Evolutionary conservation across 768 basidiomycete genomes (phyloP), one percentile per base, ranked within the genome.

Genomic region (Xerocomellus amylosporus): DNA sequence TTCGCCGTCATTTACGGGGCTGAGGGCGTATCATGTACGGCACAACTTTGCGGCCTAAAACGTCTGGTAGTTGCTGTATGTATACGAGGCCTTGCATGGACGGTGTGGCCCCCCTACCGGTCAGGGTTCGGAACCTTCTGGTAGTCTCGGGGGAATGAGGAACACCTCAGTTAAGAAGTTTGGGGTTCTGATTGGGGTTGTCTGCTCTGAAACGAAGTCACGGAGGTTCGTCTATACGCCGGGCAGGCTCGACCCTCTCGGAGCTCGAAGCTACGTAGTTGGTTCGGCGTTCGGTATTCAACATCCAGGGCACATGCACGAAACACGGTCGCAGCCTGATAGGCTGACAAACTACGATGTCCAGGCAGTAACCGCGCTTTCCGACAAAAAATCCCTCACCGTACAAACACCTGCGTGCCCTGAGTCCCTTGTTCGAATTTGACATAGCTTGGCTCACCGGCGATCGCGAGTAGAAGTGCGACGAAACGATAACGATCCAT

Each of bases 381-480:
- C 41, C 15, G 7, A 26, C 28, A n/a, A 5, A 24, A 26, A 20
- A 26, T 19, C 34, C 8, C n/a, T 34, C 13, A 12, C 39, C 40
- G 33, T 42, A 22, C 52, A 28, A 55, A 34, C 54, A 13, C 39
- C 51, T 9, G 13, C 26, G 30, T 30, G 30, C 30, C 30, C 20
- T 10, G 22, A 22, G 12, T 36, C 26, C 34, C 30, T 30, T 30
- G 31, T 38, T 52, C 41, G 17, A 14, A 36, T 53, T 39, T 22
- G 19, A 8, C 26, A 38, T 33, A 3, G 31, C 24, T 41, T 17
- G 34, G 15, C 24, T 28, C 8, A 34, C 22, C 41, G 34, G 43
- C 20, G 26, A n/a, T 41, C 31, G 55, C 56, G 26, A 34, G 34
- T n/a, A 49, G 55, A 57, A 57, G 42, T 24, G 8, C 30, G 31